A percentile compares a stretch with the other conserved stretches of the same genome.
These are phyloP conservation scores for Ulmus americana DNA, from an alignment of 331 rosid genomes.

Conservation along the genomic window DNA sequence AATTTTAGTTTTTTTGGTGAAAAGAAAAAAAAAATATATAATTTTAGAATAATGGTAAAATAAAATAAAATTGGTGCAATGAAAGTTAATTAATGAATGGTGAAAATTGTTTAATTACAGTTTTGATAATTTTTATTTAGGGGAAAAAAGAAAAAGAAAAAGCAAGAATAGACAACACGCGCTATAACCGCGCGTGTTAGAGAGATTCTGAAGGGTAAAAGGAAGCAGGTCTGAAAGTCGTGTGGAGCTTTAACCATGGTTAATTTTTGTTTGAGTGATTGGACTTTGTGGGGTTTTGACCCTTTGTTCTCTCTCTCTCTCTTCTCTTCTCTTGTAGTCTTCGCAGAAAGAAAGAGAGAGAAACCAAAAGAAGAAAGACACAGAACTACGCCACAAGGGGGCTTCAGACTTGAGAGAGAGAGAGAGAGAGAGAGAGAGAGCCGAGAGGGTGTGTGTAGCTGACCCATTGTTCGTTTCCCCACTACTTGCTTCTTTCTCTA, in stretches of 20 bases:
- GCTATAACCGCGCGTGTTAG: not conserved
- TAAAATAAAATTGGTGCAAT: no score
- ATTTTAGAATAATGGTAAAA: no score
- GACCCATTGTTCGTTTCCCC: not conserved
- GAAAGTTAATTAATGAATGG: no score
- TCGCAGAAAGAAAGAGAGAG: not conserved
- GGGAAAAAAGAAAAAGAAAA: no score
- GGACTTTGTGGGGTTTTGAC: constrained; percentile 9
- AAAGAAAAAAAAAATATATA: no score
- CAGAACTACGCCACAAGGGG: not conserved
- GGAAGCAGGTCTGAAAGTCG: not conserved
- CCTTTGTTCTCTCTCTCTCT: not conserved
- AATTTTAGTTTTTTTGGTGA: no score
- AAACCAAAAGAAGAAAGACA: not conserved
- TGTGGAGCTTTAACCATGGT: constrained; percentile 11
- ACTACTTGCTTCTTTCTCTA: no score
- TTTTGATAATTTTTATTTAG: no score
- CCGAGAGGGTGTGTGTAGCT: not conserved
- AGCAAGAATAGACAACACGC: not conserved
- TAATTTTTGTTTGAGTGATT: not conserved
- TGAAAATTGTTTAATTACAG: no score
- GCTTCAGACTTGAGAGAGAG: not conserved
- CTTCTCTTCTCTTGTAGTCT: not conserved
- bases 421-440: not conserved
- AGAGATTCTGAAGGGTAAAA: not conserved